Evolutionary conservation across 768 basidiomycete species (phyloP), one percentile per base, ranked within the genome.

Genomic region (Pleurotus platypus): DNA sequence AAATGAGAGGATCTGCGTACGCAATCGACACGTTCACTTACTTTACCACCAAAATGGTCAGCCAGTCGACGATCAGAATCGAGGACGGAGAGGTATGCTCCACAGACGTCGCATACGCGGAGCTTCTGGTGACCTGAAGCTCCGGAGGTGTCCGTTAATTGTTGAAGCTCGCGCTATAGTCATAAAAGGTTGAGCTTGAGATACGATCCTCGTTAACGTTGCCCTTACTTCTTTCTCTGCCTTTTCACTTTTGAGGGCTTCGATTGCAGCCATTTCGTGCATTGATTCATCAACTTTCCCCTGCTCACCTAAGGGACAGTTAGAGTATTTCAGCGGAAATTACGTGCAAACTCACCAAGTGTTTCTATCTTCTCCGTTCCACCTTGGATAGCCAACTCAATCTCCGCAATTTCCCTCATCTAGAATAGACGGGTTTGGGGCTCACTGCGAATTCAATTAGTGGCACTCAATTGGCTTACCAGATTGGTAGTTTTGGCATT

Each of bases 351-450:
- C 83, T 56, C 64, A 88, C 92, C 95, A 39, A 98, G 78, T 30
- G 85, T 80, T 74, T 99, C 97, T 64, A 99, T 97, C 78, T 98
- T 98, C 71, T 97, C 92, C 46, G 97, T 99, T 56, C 94, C 95
- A 64, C 94, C 94, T 76, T 98, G 95, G 69, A 98, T 98, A 56
- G 97, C 95, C 62, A 98, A 75, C 78, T 98, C 96, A 70, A 99
- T 98, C 77, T 99, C 97, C 57, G 93, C 97, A 74, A 99, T 98
- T 81, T 99, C 97, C 61, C 94, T 82, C 97, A 99, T 99, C 91
- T 92, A 63, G 38, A 46, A 37, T 11, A 35, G 30, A 35, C 30
- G 30, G 30, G 30, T 35, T 9, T 35, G 2, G 11, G 30, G 11
- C 11, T 35, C 30, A 35, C 30, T 35, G 30, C 2, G 30, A 35